Evolutionary conservation across 176 grass and related monocot species (phyloP), one percentile per base, ranked within the genome.

Genomic region (Eleusine coracana): DNA sequence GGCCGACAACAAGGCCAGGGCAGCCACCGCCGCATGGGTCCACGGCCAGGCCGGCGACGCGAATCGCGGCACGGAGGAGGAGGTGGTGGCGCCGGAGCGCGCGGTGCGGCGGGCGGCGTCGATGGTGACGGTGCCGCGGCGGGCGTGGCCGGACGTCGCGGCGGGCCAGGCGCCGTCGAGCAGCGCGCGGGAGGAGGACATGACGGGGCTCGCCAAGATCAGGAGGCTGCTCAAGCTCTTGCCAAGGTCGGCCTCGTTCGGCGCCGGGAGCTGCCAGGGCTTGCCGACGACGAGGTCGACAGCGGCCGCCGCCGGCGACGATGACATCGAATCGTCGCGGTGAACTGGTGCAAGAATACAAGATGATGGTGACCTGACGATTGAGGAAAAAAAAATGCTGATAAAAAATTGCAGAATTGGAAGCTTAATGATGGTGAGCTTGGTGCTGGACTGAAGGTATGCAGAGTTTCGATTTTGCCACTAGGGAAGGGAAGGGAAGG

Each of bases 111-210:
- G 88, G 50, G 62, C 84, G 0, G 52, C 69, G 34, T 90, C 88
- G 1, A 83, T 90, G 88, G 42, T 78, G 79, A 23, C 74, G 29
- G 60, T 83, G 39, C 88, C 88, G 31, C 64, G 68, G 60, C 79
- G 18, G 4, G n/a, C 67, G 8, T 74, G 60, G 80, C 80, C 80
- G 68, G 88, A 78, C n/a, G 59, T 86, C 40, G 18, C 83, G 31
- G n/a, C 10, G 2, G 39, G n/a, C 2, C 74, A 68, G 50, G 50
- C 80, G 15, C 68, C 80, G 10, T 90, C 88, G 10, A 79, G 36
- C 75, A 86, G 84, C 45, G 68, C 29, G 29, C 79, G 83, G 3
- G 56, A 78, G 29, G 88, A 50, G 38, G 79, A 74, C 73, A 50
- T 77, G 73, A 42, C 50, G 66, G 78, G 68, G 79, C 60, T 84